phyloP scores from a whole-genome alignment of 495 filamentous ascomycete genomes.

The Xylaria acuta region DNA sequence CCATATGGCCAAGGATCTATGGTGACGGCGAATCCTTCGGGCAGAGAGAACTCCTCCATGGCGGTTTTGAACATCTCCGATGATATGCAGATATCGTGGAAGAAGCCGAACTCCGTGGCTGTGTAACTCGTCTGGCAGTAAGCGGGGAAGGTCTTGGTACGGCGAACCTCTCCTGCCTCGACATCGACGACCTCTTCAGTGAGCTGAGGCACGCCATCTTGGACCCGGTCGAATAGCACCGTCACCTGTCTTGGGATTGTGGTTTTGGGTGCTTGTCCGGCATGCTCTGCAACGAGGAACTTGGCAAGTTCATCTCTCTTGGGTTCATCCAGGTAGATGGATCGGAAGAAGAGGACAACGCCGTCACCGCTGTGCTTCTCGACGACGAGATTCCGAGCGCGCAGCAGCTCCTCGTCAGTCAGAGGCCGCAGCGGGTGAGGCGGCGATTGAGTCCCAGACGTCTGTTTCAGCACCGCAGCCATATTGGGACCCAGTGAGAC shows the following conservation, averaged over 20 bases:
- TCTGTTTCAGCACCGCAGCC: constrained; percentile 26
- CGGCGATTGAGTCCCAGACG: constrained; percentile 16
- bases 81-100: constrained; percentile 64
- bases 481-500: constrained; percentile 27
- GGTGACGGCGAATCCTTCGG: constrained; percentile 66
- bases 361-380: constrained; percentile 37
- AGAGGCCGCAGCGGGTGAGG: constrained; percentile 68
- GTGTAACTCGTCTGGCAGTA: constrained; percentile 67
- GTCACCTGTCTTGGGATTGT: constrained; percentile 67
- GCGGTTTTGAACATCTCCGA: constrained; percentile 68
- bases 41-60: constrained; percentile 65
- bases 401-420: constrained; percentile 60
- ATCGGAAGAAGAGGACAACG: constrained; percentile 64
- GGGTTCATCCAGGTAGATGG: constrained; percentile 68
- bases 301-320: constrained; percentile 60
- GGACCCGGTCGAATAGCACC: constrained; percentile 71
- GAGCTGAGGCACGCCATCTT: constrained; percentile 62
- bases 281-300: constrained; percentile 52
- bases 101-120: constrained; percentile 64
- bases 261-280: constrained; percentile 43
- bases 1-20: constrained; percentile 79
- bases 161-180: constrained; percentile 51
- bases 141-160: constrained; percentile 61
- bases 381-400: constrained; percentile 41
- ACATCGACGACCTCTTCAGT: constrained; percentile 70